Evolutionary conservation across 2,329 filamentous ascomycete species (phyloP).

Genomic region (Metarhizium robertsii): DNA sequence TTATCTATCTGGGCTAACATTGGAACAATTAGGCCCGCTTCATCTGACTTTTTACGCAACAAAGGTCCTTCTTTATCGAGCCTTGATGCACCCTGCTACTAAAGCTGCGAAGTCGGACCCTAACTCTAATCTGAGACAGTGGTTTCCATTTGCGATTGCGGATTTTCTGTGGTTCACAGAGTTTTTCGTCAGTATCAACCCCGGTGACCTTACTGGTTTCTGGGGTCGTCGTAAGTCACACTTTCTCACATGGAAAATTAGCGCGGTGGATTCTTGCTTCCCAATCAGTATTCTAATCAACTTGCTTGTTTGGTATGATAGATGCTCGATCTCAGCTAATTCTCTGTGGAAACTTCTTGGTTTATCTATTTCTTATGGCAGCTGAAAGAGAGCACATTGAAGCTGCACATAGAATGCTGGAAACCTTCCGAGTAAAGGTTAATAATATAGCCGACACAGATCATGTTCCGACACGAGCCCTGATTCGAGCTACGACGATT

Average conservation of each 20-base stretch:
- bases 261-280: no score
- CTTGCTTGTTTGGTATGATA: not conserved
- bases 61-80: constrained; percentile 31
- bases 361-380: constrained; percentile 36
- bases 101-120: constrained; percentile 27
- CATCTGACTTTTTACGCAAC: constrained; percentile 33
- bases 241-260: not conserved
- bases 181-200: constrained; percentile 26
- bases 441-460: constrained; percentile 23
- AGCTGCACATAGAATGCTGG: constrained; percentile 24
- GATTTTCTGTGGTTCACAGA: constrained; percentile 27
- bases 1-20: not conserved
- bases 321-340: constrained; percentile 34
- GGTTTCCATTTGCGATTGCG: constrained; percentile 23
- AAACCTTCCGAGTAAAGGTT: constrained; percentile 26
- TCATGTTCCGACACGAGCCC: constrained; percentile 19
- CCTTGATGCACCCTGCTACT: constrained; percentile 35
- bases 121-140: constrained; percentile 24
- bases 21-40: constrained; percentile 21
- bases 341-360: constrained; percentile 37
- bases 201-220: constrained; percentile 29
- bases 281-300: not conserved
- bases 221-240: constrained; percentile 33
- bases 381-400: constrained; percentile 24
- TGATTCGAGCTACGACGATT: constrained; percentile 26